A percentile compares a stretch with the other conserved stretches of the same genome.
These are phyloP conservation scores for Metschnikowia similis DNA, from an alignment of 805 yeast genomes.

Conservation along the genomic window DNA sequence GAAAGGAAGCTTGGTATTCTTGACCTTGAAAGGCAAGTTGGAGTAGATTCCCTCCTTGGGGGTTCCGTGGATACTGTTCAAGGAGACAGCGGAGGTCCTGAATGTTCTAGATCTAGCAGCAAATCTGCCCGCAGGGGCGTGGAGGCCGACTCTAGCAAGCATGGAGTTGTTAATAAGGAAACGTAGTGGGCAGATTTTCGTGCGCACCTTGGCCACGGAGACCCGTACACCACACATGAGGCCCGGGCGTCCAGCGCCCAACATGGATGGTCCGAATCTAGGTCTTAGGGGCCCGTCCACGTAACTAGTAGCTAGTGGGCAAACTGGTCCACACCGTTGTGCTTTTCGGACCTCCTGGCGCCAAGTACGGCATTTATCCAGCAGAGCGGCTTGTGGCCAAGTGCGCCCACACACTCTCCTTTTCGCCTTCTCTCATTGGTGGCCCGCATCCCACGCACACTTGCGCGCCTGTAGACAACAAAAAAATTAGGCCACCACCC, in stretches of 20 bases:
- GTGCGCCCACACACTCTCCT: not conserved
- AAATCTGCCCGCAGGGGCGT: constrained; percentile 14
- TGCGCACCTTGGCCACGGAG: not conserved
- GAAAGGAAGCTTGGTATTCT: constrained; percentile 88
- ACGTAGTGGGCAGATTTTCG: not conserved
- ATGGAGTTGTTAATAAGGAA: constrained; percentile 9
- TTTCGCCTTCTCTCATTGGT: constrained; percentile 15
- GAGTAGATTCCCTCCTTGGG: constrained; percentile 70
- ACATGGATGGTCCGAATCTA: too few relatives aligned
- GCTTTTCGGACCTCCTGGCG: too few relatives aligned
- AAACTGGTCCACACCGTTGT: too few relatives aligned
- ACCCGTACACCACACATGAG: constrained; percentile 1
- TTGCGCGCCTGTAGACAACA: constrained; percentile 7
- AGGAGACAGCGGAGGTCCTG: constrained; percentile 40
- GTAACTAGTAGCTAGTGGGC: not conserved
- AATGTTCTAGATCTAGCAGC: constrained; percentile 33
- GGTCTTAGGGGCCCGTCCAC: too few relatives aligned
- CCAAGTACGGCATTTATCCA: not conserved
- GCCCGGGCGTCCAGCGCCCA: not conserved
- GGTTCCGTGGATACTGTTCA: constrained; percentile 34
- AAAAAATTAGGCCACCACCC: constrained; percentile 1
- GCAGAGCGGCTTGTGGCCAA: not conserved
- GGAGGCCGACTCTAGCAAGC: constrained; percentile 24
- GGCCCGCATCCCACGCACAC: not conserved
- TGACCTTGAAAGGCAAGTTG: constrained; percentile 92